These are phyloP conservation scores for Meyerozyma smithsonii DNA, from an alignment of 1,139 yeast species.

Conservation along the genomic window DNA sequence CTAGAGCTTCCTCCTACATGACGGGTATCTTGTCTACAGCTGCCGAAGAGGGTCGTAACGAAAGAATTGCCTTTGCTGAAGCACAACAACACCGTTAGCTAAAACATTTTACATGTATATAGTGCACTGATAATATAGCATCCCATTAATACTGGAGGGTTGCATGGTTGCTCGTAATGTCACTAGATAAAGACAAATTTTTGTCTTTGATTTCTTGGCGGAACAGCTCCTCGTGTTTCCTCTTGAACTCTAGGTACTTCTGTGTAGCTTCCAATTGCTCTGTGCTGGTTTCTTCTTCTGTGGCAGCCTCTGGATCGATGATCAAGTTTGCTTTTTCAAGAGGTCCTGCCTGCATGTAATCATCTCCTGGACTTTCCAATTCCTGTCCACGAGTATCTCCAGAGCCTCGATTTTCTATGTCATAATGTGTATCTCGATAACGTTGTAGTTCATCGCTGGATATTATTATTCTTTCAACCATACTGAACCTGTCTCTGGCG, in stretches of 20 bases:
- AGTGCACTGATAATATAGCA: neutral
- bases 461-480: neutral
- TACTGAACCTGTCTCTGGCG: no score
- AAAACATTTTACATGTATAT: neutral
- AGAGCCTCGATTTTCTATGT: neutral
- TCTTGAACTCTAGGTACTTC: neutral
- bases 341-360: no score
- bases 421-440: neutral
- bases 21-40: conserved; percentile 82
- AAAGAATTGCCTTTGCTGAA: conserved; percentile 33
- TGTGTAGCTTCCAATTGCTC: neutral
- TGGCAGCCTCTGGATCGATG: neutral
- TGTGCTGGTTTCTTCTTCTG: neutral
- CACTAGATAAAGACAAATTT: neutral
- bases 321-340: neutral
- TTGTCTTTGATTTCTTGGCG: neutral
- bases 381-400: no score
- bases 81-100: neutral
- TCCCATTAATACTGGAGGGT: neutral
- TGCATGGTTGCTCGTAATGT: conserved; percentile 10
- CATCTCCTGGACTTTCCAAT: no score
- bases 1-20: conserved; percentile 73
- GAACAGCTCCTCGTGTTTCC: neutral
- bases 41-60: conserved; percentile 70
- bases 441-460: neutral